Evolutionary conservation across 2,329 filamentous ascomycete genomes (phyloP), one percentile per base, ranked within the genome.

Genomic region (Fusarium tuaranense): DNA sequence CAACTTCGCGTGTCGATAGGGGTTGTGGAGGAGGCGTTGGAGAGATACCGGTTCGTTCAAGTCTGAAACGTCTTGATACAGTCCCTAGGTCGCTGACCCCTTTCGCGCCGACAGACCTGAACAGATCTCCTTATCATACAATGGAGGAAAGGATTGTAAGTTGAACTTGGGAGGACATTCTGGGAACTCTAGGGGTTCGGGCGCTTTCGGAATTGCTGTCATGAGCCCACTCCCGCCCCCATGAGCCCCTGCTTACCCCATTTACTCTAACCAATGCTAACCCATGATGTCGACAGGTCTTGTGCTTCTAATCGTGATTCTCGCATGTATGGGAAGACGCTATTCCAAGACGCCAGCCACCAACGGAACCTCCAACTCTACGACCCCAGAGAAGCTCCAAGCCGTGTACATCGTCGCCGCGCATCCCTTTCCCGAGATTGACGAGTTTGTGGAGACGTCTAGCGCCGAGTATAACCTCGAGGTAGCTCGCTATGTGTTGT

Each of bases 91-190:
- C 41, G 59, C 72, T 79, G 66, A 74, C 60, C 48, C 16, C 3
- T 18, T 20, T n/a, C 55, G 32, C 32, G 39, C 36, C 46, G 53
- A 70, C 78, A 97, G 94, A 68, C 89, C 93, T 72, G 88, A 92
- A 68, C 89, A 97, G 81, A 88, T 98, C 70, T 95, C 95, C 7
- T 88, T 98, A 74, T 97, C 96, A 67, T 99, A 98, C 85, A 99
- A 99, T 79, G 97, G 97, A 80, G 97, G 97, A 71, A 99, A 99
- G 83, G 97, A 98, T 87, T 98, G 73, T 75, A 60, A 51, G 73
- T 75, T 20, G 12, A 5, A 2, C 2, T 7, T 12, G 9, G 13
- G n/a, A 3, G 5, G 4, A 8, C n/a, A 16, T 5, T 58, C n/a
- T 30, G 46, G 44, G 13, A 20, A 7, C 1, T 32, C 22, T 4